A percentile compares a stretch with the other conserved stretches of the same genome.
phyloP scores from a whole-genome alignment of 345 rosid genomes.

The Theobroma cacao region DNA sequence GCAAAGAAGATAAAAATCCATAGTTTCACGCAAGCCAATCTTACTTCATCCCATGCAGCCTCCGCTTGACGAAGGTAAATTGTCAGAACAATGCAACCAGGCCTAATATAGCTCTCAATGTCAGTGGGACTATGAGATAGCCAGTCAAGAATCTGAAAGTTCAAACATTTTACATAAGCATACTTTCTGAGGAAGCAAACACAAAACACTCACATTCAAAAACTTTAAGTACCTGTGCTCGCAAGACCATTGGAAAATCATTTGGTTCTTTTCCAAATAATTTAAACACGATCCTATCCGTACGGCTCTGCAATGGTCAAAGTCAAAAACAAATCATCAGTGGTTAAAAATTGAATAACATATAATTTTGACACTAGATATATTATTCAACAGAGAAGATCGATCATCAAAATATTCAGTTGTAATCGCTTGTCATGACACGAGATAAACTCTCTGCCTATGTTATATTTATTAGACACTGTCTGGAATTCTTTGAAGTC shows the following conservation, averaged over 20 bases:
- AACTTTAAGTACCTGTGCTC: slow-evolving; percentile 66
- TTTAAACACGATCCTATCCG: slow-evolving; percentile 88
- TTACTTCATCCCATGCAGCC: slow-evolving; percentile 91
- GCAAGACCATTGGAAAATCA: slow-evolving; percentile 80
- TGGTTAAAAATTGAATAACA: neutral
- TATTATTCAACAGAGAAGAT: neutral
- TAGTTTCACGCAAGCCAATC: slow-evolving; percentile 26
- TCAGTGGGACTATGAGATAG: slow-evolving; percentile 93
- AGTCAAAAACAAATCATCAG: slow-evolving; percentile 6
- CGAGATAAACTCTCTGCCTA: neutral
- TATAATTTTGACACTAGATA: neutral
- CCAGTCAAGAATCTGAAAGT: slow-evolving; percentile 90
- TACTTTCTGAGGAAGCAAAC: slow-evolving; percentile 17
- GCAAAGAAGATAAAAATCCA: neutral
- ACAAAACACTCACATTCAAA: neutral
- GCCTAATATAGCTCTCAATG: slow-evolving; percentile 98
- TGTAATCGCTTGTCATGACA: neutral
- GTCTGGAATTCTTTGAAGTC: neutral
- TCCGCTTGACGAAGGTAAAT: slow-evolving; percentile 83
- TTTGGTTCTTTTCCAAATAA: slow-evolving; percentile 95
- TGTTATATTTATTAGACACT: neutral
- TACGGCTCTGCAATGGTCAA: slow-evolving; percentile 71
- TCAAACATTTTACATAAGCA: slow-evolving; percentile 20
- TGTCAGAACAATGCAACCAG: slow-evolving; percentile 89
- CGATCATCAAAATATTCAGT: slow-evolving; percentile 1